Percentiles rank a stretch among this genome's conserved stretches.
These are phyloP conservation scores for Telopea speciosissima DNA, from an alignment of 177 flowering plant genomes.

Conservation along the genomic window DNA sequence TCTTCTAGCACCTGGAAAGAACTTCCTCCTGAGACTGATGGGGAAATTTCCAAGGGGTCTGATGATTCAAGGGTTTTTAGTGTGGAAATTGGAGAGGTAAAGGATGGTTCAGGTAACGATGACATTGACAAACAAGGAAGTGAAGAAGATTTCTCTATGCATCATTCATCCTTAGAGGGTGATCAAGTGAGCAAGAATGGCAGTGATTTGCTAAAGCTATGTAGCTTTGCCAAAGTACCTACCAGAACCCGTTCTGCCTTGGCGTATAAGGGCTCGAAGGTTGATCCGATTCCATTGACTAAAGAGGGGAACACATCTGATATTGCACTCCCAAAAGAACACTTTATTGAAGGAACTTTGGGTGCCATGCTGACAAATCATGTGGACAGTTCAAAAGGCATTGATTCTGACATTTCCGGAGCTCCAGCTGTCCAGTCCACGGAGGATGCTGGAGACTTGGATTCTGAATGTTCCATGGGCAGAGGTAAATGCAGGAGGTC, in stretches of 20 bases:
- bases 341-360: slow-evolving; percentile 20
- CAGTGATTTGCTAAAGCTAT: slow-evolving; percentile 38
- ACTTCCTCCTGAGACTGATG: slow-evolving; percentile 17
- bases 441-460: slow-evolving; percentile 28
- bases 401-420: slow-evolving; percentile 21
- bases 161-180: slow-evolving; percentile 20
- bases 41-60: slow-evolving; percentile 25
- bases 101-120: slow-evolving; percentile 19
- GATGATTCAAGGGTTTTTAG: slow-evolving; percentile 23
- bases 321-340: slow-evolving; percentile 16
- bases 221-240: slow-evolving; percentile 52
- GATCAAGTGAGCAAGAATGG: slow-evolving; percentile 17
- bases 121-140: slow-evolving; percentile 25
- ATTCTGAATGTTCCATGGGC: slow-evolving; percentile 17
- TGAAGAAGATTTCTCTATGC: slow-evolving; percentile 16
- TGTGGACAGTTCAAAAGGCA: slow-evolving; percentile 13
- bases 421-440: slow-evolving; percentile 16
- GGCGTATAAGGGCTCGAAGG: slow-evolving; percentile 30
- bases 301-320: slow-evolving; percentile 26
- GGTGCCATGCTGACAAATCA: slow-evolving; percentile 22
- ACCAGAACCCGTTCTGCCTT: slow-evolving; percentile 57
- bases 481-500: slow-evolving; percentile 25
- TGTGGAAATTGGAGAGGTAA: slow-evolving; percentile 24
- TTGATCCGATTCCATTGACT: slow-evolving; percentile 19
- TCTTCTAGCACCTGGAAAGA: slow-evolving; percentile 31